Conservation (phyloP, 495 filamentous ascomycete species). For the Penicillium soppii region DNA sequence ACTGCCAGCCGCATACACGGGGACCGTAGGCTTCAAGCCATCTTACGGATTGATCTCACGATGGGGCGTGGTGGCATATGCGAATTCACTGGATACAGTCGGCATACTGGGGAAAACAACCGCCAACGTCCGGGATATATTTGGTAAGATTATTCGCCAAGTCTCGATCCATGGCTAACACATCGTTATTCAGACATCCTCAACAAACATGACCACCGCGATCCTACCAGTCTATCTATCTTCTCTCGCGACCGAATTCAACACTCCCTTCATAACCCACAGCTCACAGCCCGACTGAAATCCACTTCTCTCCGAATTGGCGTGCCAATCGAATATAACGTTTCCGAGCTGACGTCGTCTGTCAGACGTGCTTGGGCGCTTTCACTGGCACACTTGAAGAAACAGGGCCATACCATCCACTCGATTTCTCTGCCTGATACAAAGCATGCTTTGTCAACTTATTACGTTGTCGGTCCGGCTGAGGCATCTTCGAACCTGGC, state of each 20-base stretch:
- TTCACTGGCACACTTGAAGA: constrained; percentile 55
- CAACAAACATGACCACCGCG: constrained; percentile 64
- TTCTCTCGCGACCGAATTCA: constrained; percentile 49
- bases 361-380: constrained; percentile 69
- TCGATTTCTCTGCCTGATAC: constrained; percentile 83
- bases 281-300: constrained; percentile 28
- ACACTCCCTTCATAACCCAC: constrained; percentile 20
- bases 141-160: constrained; percentile 53
- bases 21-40: constrained; percentile 88
- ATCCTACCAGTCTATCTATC: constrained; percentile 71
- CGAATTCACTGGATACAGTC: constrained; percentile 93
- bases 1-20: constrained; percentile 88
- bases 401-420: constrained; percentile 65
- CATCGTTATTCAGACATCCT: constrained; percentile 43
- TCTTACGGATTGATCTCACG: constrained; percentile 82
- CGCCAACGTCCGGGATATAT: constrained; percentile 49
- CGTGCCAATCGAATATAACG: constrained; percentile 84
- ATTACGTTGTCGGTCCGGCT: constrained; percentile 92
- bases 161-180: constrained; percentile 4
- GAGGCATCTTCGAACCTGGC: constrained; percentile 97
- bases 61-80: constrained; percentile 91
- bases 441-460: constrained; percentile 80
- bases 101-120: constrained; percentile 67
- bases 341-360: constrained; percentile 67
- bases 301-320: constrained; percentile 58